These are phyloP conservation scores for Cryptococcus sp. DNA, from an alignment of 1,284 basidiomycete genomes.

Conservation along the genomic window DNA sequence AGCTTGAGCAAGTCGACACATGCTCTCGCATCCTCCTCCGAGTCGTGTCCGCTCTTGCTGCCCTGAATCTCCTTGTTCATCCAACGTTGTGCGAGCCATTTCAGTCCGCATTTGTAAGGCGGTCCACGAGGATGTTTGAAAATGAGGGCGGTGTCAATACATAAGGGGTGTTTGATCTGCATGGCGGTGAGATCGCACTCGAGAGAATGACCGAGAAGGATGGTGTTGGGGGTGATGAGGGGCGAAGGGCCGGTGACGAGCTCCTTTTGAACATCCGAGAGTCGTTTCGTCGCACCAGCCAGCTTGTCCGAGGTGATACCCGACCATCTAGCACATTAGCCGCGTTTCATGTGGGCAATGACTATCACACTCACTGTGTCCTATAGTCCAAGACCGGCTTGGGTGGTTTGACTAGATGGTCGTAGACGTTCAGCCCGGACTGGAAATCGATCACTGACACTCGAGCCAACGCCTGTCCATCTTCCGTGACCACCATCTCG, in stretches of 20 bases:
- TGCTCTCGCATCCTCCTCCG: conserved; percentile 82
- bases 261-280: conserved; percentile 66
- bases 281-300: conserved; percentile 62
- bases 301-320: conserved; percentile 77
- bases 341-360: not conserved
- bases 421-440: conserved; percentile 67
- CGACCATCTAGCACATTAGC: conserved; percentile 61
- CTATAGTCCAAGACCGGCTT: conserved; percentile 80
- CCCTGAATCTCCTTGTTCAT: conserved; percentile 74
- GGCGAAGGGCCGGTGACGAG: conserved; percentile 54
- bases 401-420: conserved; percentile 76
- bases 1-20: conserved; percentile 74
- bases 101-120: conserved; percentile 82
- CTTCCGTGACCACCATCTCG: conserved; percentile 83
- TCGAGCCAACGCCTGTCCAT: conserved; percentile 78
- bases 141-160: conserved; percentile 81
- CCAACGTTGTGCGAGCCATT: conserved; percentile 89
- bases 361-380: conserved; percentile 64
- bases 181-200: conserved; percentile 83
- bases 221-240: conserved; percentile 59
- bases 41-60: conserved; percentile 74
- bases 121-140: conserved; percentile 85
- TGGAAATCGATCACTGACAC: conserved; percentile 74
- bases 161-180: conserved; percentile 71
- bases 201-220: conserved; percentile 87